A percentile compares a stretch with the other conserved stretches of the same genome.
These are phyloP conservation scores for Gentiana straminea DNA, from an alignment of 257 asterid species.

Conservation along the genomic window DNA sequence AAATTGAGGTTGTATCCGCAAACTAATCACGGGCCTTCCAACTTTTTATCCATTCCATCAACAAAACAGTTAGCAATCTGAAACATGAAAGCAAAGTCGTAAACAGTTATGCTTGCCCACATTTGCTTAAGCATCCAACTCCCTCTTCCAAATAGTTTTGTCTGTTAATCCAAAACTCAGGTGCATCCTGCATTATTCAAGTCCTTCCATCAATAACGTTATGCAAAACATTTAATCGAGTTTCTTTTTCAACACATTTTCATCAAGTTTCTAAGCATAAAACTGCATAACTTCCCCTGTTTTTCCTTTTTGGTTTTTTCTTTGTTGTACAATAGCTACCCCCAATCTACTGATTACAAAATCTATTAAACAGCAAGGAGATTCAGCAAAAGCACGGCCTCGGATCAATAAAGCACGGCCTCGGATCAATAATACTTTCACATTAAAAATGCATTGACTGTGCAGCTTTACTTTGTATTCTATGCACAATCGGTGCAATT, in stretches of 20 bases:
- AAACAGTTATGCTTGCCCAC: constrained; percentile 58
- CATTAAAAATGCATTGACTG: background rate
- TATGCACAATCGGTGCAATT: too few species aligned
- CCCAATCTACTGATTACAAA: too few species aligned
- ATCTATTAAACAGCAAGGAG: constrained; percentile 5
- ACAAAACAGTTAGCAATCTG: too few species aligned
- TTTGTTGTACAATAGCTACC: too few species aligned
- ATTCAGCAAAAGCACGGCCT: background rate
- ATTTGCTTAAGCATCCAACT: constrained; percentile 83
- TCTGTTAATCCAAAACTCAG: constrained; percentile 93
- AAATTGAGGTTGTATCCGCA: too few species aligned
- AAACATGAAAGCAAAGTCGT: background rate
- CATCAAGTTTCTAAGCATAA: background rate
- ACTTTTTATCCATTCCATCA: background rate
- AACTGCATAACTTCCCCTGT: background rate
- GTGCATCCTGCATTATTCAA: constrained; percentile 68
- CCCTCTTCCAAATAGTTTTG: constrained; percentile 99
- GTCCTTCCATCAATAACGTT: background rate
- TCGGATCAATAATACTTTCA: background rate
- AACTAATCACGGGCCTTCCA: too few species aligned
- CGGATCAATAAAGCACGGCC: too few species aligned
- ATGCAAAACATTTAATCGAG: too few species aligned
- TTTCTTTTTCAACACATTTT: too few species aligned
- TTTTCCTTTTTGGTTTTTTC: background rate
- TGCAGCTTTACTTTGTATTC: too few species aligned